Base-by-base conservation (phyloP, 2,329 filamentous ascomycete genomes). In the Colletotrichum acutatum region DNA sequence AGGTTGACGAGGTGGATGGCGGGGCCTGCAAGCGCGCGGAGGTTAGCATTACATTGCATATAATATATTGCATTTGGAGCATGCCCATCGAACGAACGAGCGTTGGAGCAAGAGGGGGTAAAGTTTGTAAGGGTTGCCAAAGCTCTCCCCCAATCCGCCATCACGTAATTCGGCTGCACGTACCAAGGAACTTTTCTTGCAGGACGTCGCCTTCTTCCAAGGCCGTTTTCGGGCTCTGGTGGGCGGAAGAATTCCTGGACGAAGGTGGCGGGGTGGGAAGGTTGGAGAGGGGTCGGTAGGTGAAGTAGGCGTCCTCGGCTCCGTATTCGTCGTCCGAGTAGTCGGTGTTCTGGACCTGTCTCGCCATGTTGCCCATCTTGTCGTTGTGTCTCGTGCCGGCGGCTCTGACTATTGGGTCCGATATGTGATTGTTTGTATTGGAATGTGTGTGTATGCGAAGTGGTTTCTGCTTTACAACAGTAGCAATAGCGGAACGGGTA, bases 1-100 rank as follows among this genome's bases (percentile, higher is more conserved):
- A 93, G 87, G 80, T 92, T 92, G 77, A 90, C 89, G 69, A 93
- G 87, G 78, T 92, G 90, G 61, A 90, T 88, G 74, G 91, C 90
- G 66, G 91, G 89, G 72, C 91, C 91, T 93, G 79, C 61, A 78
- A 49, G 66, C 32, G 42, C 26, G 61, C 32, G 56, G 65, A 66
- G 65, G 74, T 77, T 73, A 74, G 71, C 65, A 67, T 32, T 64
- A 22, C 54, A 66, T 62, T 74, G 66, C 65, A 67, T 66, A 68
- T 46, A 68, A 28, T n/a, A 49, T 22, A 53, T 61, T 64, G 76
- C 73, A 72, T 78, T 79, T 78, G 78, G 46, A 78, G 72, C 53
- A 79, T 68, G 37, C 52, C 57, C 37, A 34, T 42, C 11, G 59
- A 28, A 54, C 42, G 28, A 24, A 34, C 16, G 42, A 11, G 42